A percentile compares a stretch with the other conserved stretches of the same genome.
phyloP scores from a whole-genome alignment of 345 rosid species.

The Orychophragmus violaceus region DNA sequence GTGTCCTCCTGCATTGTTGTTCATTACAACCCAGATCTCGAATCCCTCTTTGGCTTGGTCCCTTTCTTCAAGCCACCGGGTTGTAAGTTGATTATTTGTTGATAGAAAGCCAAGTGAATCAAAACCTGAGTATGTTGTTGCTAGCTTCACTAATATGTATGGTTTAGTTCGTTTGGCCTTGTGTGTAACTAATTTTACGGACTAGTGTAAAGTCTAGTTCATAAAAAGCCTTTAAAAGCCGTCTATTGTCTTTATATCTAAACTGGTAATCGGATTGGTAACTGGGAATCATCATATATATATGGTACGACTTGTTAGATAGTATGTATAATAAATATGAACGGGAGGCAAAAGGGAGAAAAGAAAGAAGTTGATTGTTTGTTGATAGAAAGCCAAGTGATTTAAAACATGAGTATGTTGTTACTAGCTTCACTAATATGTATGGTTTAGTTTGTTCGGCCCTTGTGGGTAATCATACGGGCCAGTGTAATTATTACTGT shows the following conservation, averaged over 20 bases:
- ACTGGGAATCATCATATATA: no score
- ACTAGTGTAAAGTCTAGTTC: slow-evolving; percentile 5
- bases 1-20: neutral
- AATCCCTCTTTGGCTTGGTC: slow-evolving; percentile 36
- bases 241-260: neutral
- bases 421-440: slow-evolving; percentile 5
- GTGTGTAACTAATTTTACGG: neutral
- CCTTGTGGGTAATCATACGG: neutral
- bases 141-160: slow-evolving; percentile 2
- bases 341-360: no score
- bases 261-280: neutral
- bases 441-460: neutral
- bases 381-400: neutral
- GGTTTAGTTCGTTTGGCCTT: slow-evolving; percentile 1
- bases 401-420: neutral
- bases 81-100: slow-evolving; percentile 32
- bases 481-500: slow-evolving; percentile 6
- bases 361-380: slow-evolving; percentile 22
- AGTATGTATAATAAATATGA: no score
- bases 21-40: no score
- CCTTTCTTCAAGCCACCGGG: slow-evolving; percentile 89
- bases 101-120: neutral
- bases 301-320: no score
- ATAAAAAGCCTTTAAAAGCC: neutral
- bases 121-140: neutral